phyloP scores from a whole-genome alignment of 495 filamentous ascomycete genomes.

The Trichoderma parareesei region DNA sequence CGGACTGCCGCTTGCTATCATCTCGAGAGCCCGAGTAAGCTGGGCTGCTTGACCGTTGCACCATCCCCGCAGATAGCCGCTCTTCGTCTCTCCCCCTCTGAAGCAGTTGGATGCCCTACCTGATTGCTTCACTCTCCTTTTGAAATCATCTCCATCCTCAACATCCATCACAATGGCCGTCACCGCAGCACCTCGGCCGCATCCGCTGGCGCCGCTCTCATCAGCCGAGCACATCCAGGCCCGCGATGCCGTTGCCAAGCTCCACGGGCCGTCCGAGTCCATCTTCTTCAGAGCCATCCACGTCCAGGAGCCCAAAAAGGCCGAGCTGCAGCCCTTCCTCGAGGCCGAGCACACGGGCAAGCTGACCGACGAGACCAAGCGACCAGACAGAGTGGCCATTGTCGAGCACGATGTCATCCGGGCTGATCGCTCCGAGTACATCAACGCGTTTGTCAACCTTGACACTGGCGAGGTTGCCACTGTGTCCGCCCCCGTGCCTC shows the following conservation, averaged over 20 bases:
- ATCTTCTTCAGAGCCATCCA: slow-evolving; percentile 55
- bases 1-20: neutral
- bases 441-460: slow-evolving; percentile 57
- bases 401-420: slow-evolving; percentile 60
- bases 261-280: slow-evolving; percentile 21
- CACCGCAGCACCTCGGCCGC: neutral
- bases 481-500: slow-evolving; percentile 47
- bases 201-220: slow-evolving; percentile 13
- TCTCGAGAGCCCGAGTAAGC: neutral
- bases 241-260: slow-evolving; percentile 21
- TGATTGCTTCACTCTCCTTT: neutral
- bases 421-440: slow-evolving; percentile 48
- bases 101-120: neutral
- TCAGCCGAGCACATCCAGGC: slow-evolving; percentile 13
- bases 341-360: slow-evolving; percentile 34
- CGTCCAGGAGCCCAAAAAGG: slow-evolving; percentile 55
- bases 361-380: slow-evolving; percentile 25
- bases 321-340: slow-evolving; percentile 39
- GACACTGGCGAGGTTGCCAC: slow-evolving; percentile 38
- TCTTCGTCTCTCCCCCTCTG: neutral
- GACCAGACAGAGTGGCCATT: slow-evolving; percentile 51
- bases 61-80: neutral
- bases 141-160: neutral
- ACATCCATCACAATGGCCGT: neutral
- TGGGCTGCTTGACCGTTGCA: neutral